These are phyloP conservation scores for Quercus variabilis DNA, from an alignment of 306 rosid genomes.

Conservation along the genomic window DNA sequence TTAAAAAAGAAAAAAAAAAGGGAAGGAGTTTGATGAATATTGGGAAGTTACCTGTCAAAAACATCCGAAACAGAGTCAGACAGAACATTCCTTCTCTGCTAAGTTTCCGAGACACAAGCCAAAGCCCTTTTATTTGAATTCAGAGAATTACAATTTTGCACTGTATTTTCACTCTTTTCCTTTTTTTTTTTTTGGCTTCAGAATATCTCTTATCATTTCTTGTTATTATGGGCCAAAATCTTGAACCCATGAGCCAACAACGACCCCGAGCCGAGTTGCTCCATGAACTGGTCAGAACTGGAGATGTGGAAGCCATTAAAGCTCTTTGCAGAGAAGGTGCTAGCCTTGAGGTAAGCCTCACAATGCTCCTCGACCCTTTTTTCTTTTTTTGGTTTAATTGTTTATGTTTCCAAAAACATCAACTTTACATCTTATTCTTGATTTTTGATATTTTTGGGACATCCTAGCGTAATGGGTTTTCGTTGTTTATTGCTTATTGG, in stretches of 20 bases:
- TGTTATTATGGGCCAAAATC: conserved; percentile 12
- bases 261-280: conserved; percentile 20
- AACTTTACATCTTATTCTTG: background rate
- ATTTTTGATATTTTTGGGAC: background rate
- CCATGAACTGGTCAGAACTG: background rate
- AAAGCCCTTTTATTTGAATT: no score
- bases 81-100: background rate
- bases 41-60: no score
- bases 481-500: background rate
- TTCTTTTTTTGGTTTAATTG: background rate
- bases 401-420: background rate
- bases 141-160: no score
- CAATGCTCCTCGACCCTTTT: background rate
- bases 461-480: background rate
- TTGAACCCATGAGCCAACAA: conserved; percentile 1
- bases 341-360: conserved; percentile 21
- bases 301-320: conserved; percentile 23
- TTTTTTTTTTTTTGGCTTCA: no score
- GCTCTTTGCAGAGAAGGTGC: conserved; percentile 24
- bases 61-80: no score
- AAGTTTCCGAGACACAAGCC: background rate
- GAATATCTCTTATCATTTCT: no score
- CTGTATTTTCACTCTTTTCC: no score
- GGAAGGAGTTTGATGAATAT: no score
- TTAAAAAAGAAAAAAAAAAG: no score